Evolutionary conservation across 257 asterid species (phyloP), one percentile per base, ranked within the genome.

Genomic region (Perilla frutescens): DNA sequence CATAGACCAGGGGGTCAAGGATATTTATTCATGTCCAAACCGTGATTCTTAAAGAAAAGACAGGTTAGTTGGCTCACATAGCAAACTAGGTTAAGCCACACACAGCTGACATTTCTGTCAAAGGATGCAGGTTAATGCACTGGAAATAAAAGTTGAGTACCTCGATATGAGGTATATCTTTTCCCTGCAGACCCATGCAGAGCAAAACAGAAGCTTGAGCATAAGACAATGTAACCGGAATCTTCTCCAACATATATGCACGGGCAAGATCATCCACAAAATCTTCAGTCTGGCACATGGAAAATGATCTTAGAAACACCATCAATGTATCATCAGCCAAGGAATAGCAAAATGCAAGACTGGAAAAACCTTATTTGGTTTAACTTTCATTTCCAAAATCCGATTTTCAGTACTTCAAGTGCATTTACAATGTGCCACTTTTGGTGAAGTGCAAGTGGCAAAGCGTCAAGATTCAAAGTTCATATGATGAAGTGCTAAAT

Each of bases 121-220:
- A 67, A 31, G 32, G 55, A 41, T 44, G 45, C n/a, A 5, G 49
- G 47, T 65, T 50, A 62, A 65, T 58, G 55, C 32, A 60, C 36
- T 14, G 40, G 72, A 63, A 47, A 48, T 63, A 45, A 59, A 26
- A 70, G 61, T 41, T 37, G 53, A 80, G 73, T 82, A 93, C 97
- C 97, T 90, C 92, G 62, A 92, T 83, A 62, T 45, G 67, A 62
- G 88, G 57, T 50, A 90, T 58, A 61, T 85, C 89, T 79, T 92
- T 90, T 67, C 84, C 83, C 85, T 92, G 99, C 90, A 95, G 77
- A 54, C 97, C 98, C 60, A 83, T 80, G 87, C 94, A 90, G 71
- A 95, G 97, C 84, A 95, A 81, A 71, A 95, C 87, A 63, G 99
- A 95, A 73, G 97, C 92, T 76, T 92, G 96, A 53, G 83, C 81